These are phyloP conservation scores for Favolaschia claudopus DNA, from an alignment of 768 basidiomycete genomes.

Conservation along the genomic window DNA sequence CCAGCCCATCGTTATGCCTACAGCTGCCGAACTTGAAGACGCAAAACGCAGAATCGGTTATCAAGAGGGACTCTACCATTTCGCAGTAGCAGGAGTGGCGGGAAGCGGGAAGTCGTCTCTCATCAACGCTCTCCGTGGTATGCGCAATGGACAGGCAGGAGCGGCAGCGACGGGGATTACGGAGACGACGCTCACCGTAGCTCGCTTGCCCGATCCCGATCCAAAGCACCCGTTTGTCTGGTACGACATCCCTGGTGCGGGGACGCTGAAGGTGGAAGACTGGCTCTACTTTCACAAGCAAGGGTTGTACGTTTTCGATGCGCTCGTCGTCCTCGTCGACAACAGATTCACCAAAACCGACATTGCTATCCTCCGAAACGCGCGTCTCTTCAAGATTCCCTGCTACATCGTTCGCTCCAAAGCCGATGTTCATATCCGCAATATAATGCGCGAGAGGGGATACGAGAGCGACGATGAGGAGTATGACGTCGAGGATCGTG, in stretches of 20 bases:
- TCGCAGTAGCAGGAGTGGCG: conserved; percentile 41
- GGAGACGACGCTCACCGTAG: conserved; percentile 33
- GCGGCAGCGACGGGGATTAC: conserved; percentile 36
- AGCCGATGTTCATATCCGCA: conserved; percentile 28
- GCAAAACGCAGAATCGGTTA: conserved; percentile 18
- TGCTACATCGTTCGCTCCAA: conserved; percentile 45
- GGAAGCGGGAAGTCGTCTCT: conserved; percentile 47
- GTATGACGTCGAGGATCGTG: not conserved
- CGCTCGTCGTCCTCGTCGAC: conserved; percentile 39
- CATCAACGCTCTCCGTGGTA: conserved; percentile 43
- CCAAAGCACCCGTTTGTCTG: conserved; percentile 35
- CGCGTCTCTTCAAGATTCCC: conserved; percentile 38
- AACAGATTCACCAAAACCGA: conserved; percentile 43
- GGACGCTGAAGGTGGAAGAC: conserved; percentile 37
- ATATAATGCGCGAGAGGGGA: not conserved
- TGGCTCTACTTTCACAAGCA: conserved; percentile 46
- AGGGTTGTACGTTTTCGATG: conserved; percentile 45
- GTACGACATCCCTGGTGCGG: conserved; percentile 45
- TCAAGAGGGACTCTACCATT: conserved; percentile 36
- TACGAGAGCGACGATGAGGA: not conserved
- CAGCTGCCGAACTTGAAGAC: conserved; percentile 23
- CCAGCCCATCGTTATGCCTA: conserved; percentile 38
- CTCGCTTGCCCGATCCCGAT: conserved; percentile 33
- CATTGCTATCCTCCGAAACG: conserved; percentile 39
- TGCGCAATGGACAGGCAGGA: conserved; percentile 25